phyloP scores from a whole-genome alignment of 495 filamentous ascomycete species.

The Neurospora sp. region DNA sequence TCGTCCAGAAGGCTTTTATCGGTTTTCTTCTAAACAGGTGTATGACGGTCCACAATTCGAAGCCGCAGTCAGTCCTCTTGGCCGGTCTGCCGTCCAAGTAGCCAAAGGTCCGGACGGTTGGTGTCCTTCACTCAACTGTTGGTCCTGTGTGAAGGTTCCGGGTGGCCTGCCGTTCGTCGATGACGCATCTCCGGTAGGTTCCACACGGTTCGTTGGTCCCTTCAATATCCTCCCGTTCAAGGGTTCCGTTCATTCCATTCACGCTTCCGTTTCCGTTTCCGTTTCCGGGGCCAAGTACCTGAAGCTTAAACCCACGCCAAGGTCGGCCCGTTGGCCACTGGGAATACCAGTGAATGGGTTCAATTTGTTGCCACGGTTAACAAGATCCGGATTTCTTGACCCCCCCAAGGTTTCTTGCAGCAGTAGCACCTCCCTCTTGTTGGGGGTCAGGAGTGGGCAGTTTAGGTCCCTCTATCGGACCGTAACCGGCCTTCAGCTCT shows the following conservation, averaged over 20 bases:
- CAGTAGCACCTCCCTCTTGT: background rate
- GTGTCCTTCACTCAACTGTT: background rate
- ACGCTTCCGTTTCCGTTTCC: background rate
- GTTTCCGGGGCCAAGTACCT: background rate
- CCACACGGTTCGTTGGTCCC: background rate
- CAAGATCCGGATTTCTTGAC: background rate
- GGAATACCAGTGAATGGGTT: background rate
- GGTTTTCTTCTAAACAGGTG: background rate
- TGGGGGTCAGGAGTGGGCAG: background rate
- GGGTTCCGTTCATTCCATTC: background rate
- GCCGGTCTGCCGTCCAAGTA: background rate
- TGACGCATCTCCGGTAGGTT: background rate
- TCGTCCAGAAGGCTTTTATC: background rate
- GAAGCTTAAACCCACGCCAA: background rate
- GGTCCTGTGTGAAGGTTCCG: background rate
- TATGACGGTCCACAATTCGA: background rate
- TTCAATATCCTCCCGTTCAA: background rate
- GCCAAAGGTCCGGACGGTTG: background rate
- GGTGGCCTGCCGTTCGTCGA: background rate
- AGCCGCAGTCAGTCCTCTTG: background rate
- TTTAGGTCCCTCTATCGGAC: background rate
- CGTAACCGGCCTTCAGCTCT: background rate
- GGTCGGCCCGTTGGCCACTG: background rate
- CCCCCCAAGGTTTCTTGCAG: background rate
- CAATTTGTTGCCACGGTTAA: background rate